A percentile compares a stretch with the other conserved stretches of the same genome.
Evolutionary conservation across 2,329 filamentous ascomycete species (phyloP).

Genomic region (Phaeosphaeria sp.): DNA sequence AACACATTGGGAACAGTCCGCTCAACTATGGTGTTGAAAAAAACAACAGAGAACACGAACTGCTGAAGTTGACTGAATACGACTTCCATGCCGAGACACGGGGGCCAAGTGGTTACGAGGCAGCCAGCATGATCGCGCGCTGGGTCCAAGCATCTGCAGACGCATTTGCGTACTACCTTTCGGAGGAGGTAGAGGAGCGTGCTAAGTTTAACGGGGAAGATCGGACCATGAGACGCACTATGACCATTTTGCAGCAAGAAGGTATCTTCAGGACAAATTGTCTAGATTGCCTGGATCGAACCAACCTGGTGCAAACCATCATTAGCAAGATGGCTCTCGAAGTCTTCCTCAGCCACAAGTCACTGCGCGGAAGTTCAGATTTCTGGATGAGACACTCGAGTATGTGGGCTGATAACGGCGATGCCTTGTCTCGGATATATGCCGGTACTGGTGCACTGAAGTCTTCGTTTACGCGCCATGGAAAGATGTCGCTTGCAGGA

Average conservation of each 20-base stretch:
- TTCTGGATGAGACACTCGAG: conserved; percentile 93
- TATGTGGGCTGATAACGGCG: conserved; percentile 96
- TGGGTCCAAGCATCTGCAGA: conserved; percentile 82
- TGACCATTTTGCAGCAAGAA: conserved; percentile 85
- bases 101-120: conserved; percentile 85
- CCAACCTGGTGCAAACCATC: conserved; percentile 94
- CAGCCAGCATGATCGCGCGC: conserved; percentile 80
- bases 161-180: conserved; percentile 90
- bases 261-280: conserved; percentile 97
- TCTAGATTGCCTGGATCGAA: conserved; percentile 92
- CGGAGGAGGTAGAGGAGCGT: conserved; percentile 70
- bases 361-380: conserved; percentile 73
- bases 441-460: conserved; percentile 95
- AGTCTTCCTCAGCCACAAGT: conserved; percentile 77
- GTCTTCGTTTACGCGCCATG: conserved; percentile 89
- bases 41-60: conserved; percentile 68
- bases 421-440: conserved; percentile 92
- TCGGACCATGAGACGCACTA: conserved; percentile 50
- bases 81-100: conserved; percentile 97
- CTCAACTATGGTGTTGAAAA: conserved; percentile 67
- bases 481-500: conserved; percentile 94
- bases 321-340: conserved; percentile 94
- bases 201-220: conserved; percentile 51
- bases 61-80: conserved; percentile 84
- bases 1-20: conserved; percentile 76